phyloP scores from a whole-genome alignment of 108 stramenopile genomes.

The Cyclotella choctawhatcheeana region DNA sequence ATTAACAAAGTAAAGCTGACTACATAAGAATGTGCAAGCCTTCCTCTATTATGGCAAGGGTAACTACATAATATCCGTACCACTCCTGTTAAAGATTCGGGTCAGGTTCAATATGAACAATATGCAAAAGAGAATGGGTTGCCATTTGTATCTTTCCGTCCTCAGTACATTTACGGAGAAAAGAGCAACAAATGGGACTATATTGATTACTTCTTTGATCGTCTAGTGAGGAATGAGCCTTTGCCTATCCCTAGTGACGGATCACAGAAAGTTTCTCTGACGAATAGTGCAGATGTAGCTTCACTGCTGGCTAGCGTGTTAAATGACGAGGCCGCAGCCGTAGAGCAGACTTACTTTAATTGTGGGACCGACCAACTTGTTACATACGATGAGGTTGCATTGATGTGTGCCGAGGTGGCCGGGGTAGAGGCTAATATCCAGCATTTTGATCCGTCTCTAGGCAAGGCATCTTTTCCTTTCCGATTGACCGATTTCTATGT shows the following conservation, averaged over 20 bases:
- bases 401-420: constrained; percentile 82
- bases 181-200: constrained; percentile 87
- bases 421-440: constrained; percentile 67
- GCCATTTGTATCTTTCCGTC: constrained; percentile 82
- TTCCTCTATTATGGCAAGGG: too few relatives aligned
- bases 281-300: constrained; percentile 84
- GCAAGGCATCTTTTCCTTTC: constrained; percentile 84
- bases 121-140: constrained; percentile 70
- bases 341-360: constrained; percentile 79
- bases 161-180: constrained; percentile 84
- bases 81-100: constrained; percentile 79
- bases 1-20: too few relatives aligned
- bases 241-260: constrained; percentile 83
- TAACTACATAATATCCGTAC: too few relatives aligned
- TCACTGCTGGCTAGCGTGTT: constrained; percentile 70
- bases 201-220: constrained; percentile 88
- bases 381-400: constrained; percentile 79
- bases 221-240: constrained; percentile 62
- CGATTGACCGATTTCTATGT: constrained; percentile 82
- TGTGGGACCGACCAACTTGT: constrained; percentile 81
- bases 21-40: too few relatives aligned
- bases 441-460: constrained; percentile 69
- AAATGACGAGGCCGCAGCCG: constrained; percentile 76
- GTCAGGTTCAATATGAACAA: constrained; percentile 69
- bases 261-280: constrained; percentile 79